Evolutionary conservation across 2,329 filamentous ascomycete species (phyloP), one percentile per base, ranked within the genome.

Genomic region (Aureobasidium lini): DNA sequence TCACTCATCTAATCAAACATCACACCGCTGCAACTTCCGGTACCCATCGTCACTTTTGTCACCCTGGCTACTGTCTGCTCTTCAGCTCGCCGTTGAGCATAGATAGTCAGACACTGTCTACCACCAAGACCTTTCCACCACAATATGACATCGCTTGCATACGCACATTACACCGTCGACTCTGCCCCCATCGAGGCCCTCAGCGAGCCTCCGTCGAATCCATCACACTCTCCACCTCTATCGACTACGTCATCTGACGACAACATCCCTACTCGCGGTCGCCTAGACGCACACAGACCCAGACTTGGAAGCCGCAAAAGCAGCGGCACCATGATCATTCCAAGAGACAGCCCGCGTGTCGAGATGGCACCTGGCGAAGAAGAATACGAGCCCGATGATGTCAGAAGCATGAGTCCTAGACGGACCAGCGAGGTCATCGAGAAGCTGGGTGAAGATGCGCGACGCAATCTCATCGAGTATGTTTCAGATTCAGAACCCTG

Each of bases 321-420:
- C 69, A 92, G 88, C 70, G 88, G 88, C 57, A 90, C 88, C 37
- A 86, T 93, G 65, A 88, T 91, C 60, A 87, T 94, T 6, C 84
- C 87, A 28, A 83, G 89, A 62, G 87, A 90, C 37, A 86, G 81
- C 64, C 83, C 82, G 6, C 83, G 85, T 59, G 83, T 89, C 58
- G 87, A 88, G 62, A 81, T 87, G 16, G 50, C 46, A 29, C 75
- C 84, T 59, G 84, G 88, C 60, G 80, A 85, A 40, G 83, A 88
- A 63, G 82, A 89, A 63, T 89, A 91, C 66, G 90, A 91, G 29
- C 88, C 91, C 28, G 88, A 90, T 71, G 92, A 96, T 72, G 92
- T 94, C 62, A 81, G 93, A 68, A 89, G 90, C 62, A 97, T 99
- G 93, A 96, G 92, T 71, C 93, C 93, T 2, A 81, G 93, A 66